Percentiles rank a stretch among this genome's conserved stretches.
Conservation (phyloP, 1,284 basidiomycete genomes). For the Naganishia liquefaciens region DNA sequence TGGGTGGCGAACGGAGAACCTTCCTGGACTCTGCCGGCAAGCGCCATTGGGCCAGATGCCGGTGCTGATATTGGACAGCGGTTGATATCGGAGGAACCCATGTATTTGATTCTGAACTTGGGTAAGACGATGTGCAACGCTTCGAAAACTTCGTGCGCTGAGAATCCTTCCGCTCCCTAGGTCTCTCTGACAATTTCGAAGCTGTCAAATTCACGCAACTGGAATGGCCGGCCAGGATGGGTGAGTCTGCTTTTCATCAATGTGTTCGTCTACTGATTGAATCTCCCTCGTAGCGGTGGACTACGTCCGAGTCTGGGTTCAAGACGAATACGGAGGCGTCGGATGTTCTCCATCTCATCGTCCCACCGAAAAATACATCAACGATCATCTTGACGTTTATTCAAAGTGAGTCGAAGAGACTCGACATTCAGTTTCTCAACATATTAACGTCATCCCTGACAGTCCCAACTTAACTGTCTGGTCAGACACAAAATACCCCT, state of each 20-base stretch:
- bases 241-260: slow-evolving; percentile 1
- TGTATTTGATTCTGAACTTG: slow-evolving; percentile 53
- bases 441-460: background rate
- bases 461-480: slow-evolving; percentile 24
- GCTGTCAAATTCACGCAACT: slow-evolving; percentile 51
- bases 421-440: background rate
- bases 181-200: slow-evolving; percentile 51
- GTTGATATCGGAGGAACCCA: slow-evolving; percentile 75
- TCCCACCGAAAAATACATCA: slow-evolving; percentile 23
- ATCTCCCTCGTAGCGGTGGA: slow-evolving; percentile 58
- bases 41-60: slow-evolving; percentile 62
- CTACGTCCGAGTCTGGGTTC: slow-evolving; percentile 57
- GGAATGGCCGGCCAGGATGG: slow-evolving; percentile 55
- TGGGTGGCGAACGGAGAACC: slow-evolving; percentile 64
- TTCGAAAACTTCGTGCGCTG: slow-evolving; percentile 35
- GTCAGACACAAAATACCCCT: slow-evolving; percentile 24
- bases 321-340: slow-evolving; percentile 47
- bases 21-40: slow-evolving; percentile 60
- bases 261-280: background rate
- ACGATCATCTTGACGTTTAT: slow-evolving; percentile 24
- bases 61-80: slow-evolving; percentile 62
- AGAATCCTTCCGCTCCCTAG: slow-evolving; percentile 20
- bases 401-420: slow-evolving; percentile 1
- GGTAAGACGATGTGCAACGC: slow-evolving; percentile 41
- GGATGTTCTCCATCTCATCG: slow-evolving; percentile 40